Base-by-base conservation (phyloP, 1,284 basidiomycete species). In the Erythrobasidium hasegawianum region DNA sequence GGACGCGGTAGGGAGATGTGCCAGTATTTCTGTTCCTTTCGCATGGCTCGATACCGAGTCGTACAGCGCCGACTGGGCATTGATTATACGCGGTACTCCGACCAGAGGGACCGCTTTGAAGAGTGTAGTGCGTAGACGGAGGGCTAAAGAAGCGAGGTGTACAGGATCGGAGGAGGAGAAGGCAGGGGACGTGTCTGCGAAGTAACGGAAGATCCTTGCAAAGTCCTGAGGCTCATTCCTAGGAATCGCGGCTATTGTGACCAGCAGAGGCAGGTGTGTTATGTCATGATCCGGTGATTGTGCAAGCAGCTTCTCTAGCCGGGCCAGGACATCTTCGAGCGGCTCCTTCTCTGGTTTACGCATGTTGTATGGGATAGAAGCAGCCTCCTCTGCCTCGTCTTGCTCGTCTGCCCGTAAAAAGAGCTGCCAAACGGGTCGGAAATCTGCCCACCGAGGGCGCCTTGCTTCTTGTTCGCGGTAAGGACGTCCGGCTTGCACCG, bases 61-160 rank as follows among this genome's bases (percentile, higher is more conserved):
- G 33, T 65, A 27, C 33, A 65, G 54, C 8, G 55, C 29, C 27
- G 55, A 49, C n/a, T 55, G 38, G 10, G 62, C 62, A 58, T 65
- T 65, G 26, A 65, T 65, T 16, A 65, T 65, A 16, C 62, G 55
- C 45, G 62, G 62, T 1, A 56, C 62, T 18, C 62, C 62, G 18
- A 65, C 62, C 13, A 65, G 43, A 27, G 62, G 62, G 16, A 65
- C 62, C 8, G 62, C 62, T 26, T 65, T 65, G 56, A 65, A 65
- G 24, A 65, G 56, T 29, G 62, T 45, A 45, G 62, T 65, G 11
- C 62, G 55, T 16, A 65, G 41, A n/a, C 62, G 55, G 5, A 65
- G 33, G 2, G 58, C 62, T 16, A 65, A 26, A n/a, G 49, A 38
- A 52, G 33, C 14, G 7, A 65, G 55, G n/a, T 33, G 14, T 16